Percentiles rank a stretch among this genome's conserved stretches.
Evolutionary conservation across 768 basidiomycete species (phyloP).

Genomic region (Collybiopsis confluens): DNA sequence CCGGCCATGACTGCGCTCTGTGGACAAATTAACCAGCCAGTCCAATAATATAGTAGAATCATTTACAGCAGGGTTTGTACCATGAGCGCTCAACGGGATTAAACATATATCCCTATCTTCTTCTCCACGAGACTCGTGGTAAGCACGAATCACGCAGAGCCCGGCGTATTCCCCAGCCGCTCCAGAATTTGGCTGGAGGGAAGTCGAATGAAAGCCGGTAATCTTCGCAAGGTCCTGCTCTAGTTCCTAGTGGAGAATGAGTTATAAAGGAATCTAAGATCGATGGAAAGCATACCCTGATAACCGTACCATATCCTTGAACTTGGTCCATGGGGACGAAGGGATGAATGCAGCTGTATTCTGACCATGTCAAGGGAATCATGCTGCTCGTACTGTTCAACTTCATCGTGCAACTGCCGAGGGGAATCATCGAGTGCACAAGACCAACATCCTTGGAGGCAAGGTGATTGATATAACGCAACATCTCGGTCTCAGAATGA

Average conservation of each 20-base stretch:
- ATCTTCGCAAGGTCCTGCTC: slow-evolving; percentile 88
- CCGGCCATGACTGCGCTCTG: slow-evolving; percentile 97
- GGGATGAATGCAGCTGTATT: slow-evolving; percentile 87
- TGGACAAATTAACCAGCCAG: not conserved
- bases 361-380: slow-evolving; percentile 94
- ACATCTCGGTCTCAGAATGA: slow-evolving; percentile 98
- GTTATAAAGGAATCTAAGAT: not conserved
- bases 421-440: slow-evolving; percentile 93
- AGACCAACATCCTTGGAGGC: slow-evolving; percentile 94
- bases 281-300: slow-evolving; percentile 47
- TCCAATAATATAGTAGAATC: not conserved
- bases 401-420: slow-evolving; percentile 97
- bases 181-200: slow-evolving; percentile 98
- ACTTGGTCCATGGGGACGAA: slow-evolving; percentile 91
- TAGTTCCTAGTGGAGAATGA: slow-evolving; percentile 57
- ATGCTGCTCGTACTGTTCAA: slow-evolving; percentile 97
- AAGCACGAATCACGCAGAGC: slow-evolving; percentile 90
- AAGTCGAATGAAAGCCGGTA: slow-evolving; percentile 94
- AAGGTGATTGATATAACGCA: slow-evolving; percentile 92
- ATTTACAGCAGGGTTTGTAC: slow-evolving; percentile 94
- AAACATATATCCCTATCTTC: slow-evolving; percentile 85
- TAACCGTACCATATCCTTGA: slow-evolving; percentile 76
- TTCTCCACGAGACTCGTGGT: slow-evolving; percentile 86
- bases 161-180: slow-evolving; percentile 98
- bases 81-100: slow-evolving; percentile 95